Base-by-base conservation (phyloP, 139 green algal species). In the Dunaliella primolecta region DNA sequence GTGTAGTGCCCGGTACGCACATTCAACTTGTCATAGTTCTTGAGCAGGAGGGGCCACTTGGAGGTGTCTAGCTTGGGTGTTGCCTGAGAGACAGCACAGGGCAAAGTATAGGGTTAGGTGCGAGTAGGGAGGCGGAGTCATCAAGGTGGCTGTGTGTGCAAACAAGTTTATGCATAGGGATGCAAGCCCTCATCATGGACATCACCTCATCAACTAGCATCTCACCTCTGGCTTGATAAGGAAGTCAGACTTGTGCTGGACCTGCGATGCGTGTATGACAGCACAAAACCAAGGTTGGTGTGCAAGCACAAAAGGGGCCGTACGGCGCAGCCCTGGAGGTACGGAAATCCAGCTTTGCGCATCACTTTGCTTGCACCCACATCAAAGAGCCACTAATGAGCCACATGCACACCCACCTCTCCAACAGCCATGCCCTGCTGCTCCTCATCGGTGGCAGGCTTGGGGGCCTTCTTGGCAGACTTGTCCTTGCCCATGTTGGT, bases 1-100 rank as follows among this genome's bases (percentile, higher is more conserved):
- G 97, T 99, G 93, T 99, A 99, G 89, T 99, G 97, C 21, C 96
- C 97, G 0, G 95, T 98, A 20, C 96, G 92, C 0, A 99, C 94
- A 81, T 99, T 94, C 25, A 98, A 90, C 81, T 96, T 95, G 89
- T 96, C 93, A 78, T 98, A 98, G 90, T 98, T 96, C 91, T 99
- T 99, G 3, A 99, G 92, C 81, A 99, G 90, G 71, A 99, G 89
- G 15, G 97, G 97, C 97, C 97, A 99, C 77, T 95, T 95, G 21
- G 90, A 94, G 0, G 97, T 98, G 91, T 99, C 97, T 2, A 99
- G 87, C 80, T 93, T 84, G 36, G 95, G 90, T 27, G 91, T 94
- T 1, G 57, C n/a, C 86, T 0, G n/a, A 34, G 85, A 76, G 80
- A 75, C 0, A 57, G 84, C 25, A 56, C 31, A 36, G 37, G 0